A percentile compares a stretch with the other conserved stretches of the same genome.
phyloP scores from a whole-genome alignment of 805 yeast species.

The Debaryomyces hansenii region DNA sequence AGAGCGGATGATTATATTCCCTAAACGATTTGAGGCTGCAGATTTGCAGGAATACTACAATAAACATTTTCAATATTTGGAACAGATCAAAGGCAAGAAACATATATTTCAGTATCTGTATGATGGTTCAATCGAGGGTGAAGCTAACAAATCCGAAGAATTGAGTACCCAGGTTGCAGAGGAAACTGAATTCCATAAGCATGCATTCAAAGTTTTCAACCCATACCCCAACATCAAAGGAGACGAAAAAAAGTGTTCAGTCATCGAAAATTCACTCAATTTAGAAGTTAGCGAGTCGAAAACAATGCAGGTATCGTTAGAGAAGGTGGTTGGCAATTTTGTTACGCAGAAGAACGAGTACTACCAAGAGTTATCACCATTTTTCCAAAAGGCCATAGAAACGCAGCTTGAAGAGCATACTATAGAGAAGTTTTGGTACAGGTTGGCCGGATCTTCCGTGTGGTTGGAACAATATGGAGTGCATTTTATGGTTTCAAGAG shows the following conservation, averaged over 20 bases:
- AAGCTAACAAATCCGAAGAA: background rate
- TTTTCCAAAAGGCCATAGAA: slow-evolving; percentile 7
- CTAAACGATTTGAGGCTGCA: slow-evolving; percentile 1
- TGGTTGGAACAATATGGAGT: slow-evolving; percentile 32
- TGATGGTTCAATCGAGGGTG: background rate
- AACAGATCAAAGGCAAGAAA: background rate
- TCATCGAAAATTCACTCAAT: background rate
- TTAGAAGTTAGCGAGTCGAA: slow-evolving; percentile 2
- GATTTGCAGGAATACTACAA: background rate
- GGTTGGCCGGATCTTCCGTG: slow-evolving; percentile 32
- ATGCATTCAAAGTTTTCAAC: background rate
- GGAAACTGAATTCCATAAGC: background rate
- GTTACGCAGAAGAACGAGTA: slow-evolving; percentile 3
- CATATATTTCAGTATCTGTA: background rate
- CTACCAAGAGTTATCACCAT: slow-evolving; percentile 2
- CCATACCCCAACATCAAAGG: background rate
- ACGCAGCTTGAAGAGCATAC: slow-evolving; percentile 8
- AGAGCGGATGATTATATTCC: slow-evolving; percentile 3
- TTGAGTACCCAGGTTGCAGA: background rate
- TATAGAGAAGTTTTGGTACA: slow-evolving; percentile 26
- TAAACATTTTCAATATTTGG: background rate
- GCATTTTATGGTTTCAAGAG: slow-evolving; percentile 30
- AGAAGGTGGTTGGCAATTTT: slow-evolving; percentile 11
- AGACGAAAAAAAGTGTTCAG: background rate
- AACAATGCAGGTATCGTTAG: background rate